Conservation (phyloP, 2,329 filamentous ascomycete species). For the Westerdykella aurantiaca region DNA sequence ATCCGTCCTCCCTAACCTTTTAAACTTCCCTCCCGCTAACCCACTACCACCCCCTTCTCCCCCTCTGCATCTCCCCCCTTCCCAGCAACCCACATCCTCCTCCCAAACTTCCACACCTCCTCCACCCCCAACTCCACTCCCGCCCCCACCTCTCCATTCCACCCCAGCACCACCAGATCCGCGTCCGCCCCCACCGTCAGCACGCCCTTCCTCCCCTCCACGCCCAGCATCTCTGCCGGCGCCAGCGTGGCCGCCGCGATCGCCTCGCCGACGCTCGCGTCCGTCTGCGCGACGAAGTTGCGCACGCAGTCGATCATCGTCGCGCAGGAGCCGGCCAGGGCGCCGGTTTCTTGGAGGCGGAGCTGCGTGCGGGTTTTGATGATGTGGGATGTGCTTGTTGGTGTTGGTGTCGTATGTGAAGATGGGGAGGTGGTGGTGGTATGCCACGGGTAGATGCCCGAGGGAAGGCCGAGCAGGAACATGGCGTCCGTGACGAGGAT, state of each 20-base stretch:
- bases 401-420: too few relatives aligned
- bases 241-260: slow-evolving; percentile 69
- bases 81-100: slow-evolving; percentile 31
- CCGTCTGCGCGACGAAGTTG: slow-evolving; percentile 74
- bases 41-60: too few relatives aligned
- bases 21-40: too few relatives aligned
- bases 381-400: too few relatives aligned
- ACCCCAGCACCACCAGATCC: slow-evolving; percentile 60
- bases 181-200: slow-evolving; percentile 44
- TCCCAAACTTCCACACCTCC: slow-evolving; percentile 75
- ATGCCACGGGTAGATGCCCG: slow-evolving; percentile 81
- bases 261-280: slow-evolving; percentile 60
- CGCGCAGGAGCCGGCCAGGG: slow-evolving; percentile 53
- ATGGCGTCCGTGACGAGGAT: slow-evolving; percentile 91
- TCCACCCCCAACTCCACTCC: slow-evolving; percentile 58
- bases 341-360: slow-evolving; percentile 67
- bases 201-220: slow-evolving; percentile 61
- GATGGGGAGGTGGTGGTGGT: too few relatives aligned
- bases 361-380: slow-evolving; percentile 67
- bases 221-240: slow-evolving; percentile 69
- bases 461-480: slow-evolving; percentile 76
- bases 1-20: too few relatives aligned
- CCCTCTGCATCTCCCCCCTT: slow-evolving; percentile 4
- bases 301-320: slow-evolving; percentile 76
- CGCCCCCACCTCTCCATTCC: slow-evolving; percentile 41